These are phyloP conservation scores for Carex pumila DNA, from an alignment of 176 grass and related monocot species.

Conservation along the genomic window DNA sequence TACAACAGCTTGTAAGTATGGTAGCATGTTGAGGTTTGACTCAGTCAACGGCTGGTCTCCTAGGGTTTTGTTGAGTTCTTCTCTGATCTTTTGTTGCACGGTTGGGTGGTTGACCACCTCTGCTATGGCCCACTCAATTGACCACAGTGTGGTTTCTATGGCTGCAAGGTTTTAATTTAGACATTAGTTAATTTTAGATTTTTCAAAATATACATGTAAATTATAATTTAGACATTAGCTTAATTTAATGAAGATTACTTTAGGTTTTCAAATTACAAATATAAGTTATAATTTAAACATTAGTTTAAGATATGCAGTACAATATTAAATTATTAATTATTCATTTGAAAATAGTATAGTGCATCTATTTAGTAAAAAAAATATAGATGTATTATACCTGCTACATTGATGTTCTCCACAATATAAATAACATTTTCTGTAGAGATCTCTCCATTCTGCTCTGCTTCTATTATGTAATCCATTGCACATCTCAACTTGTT, in stretches of 20 bases:
- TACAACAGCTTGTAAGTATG: conserved; percentile 28
- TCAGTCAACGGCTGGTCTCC: conserved; percentile 22
- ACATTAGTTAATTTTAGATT: background rate
- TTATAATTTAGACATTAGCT: too few relatives aligned
- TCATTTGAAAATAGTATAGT: background rate
- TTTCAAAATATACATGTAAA: background rate
- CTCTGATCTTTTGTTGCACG: conserved; percentile 22
- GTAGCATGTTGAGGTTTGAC: conserved; percentile 14
- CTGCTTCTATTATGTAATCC: conserved; percentile 32
- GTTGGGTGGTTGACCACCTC: conserved; percentile 28
- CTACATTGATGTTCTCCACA: conserved; percentile 38
- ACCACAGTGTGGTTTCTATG: conserved; percentile 32
- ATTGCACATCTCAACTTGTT: conserved; percentile 29
- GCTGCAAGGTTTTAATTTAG: conserved; percentile 8
- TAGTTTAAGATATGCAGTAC: background rate
- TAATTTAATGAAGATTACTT: too few relatives aligned
- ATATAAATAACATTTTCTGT: conserved; percentile 35
- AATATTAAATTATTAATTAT: background rate
- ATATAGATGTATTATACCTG: conserved; percentile 9
- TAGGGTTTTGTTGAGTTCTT: conserved; percentile 18
- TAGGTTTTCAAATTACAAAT: background rate
- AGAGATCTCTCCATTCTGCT: conserved; percentile 26
- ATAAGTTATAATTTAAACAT: too few relatives aligned
- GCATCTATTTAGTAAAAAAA: background rate
- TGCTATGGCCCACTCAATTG: conserved; percentile 30